Evolutionary conservation across 805 yeast species (phyloP).

Genomic region (Clavispora phyllophila): DNA sequence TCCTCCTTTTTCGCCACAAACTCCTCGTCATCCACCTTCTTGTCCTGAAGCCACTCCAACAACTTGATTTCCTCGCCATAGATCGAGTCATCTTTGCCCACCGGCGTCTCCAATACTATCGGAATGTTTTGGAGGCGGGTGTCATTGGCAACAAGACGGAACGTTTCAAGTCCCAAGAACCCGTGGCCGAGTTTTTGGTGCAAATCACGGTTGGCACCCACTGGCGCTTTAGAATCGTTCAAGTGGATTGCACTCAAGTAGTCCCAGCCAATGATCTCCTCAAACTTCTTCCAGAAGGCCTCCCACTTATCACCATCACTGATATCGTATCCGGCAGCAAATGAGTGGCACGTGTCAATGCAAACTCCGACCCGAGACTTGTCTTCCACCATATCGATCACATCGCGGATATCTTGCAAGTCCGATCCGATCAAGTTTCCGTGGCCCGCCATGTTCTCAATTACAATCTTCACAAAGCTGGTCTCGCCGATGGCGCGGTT

Average conservation of each 20-base stretch:
- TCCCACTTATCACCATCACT: slow-evolving; percentile 52
- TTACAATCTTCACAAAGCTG: slow-evolving; percentile 72
- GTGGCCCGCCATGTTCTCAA: slow-evolving; percentile 98
- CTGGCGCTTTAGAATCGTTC: slow-evolving; percentile 93
- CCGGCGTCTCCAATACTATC: slow-evolving; percentile 84
- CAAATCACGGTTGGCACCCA: slow-evolving; percentile 83
- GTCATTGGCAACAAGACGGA: slow-evolving; percentile 71
- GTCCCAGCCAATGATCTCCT: slow-evolving; percentile 64
- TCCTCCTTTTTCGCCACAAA: slow-evolving; percentile 42
- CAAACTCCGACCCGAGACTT: slow-evolving; percentile 91
- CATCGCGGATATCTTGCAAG: slow-evolving; percentile 67
- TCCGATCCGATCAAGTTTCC: slow-evolving; percentile 84
- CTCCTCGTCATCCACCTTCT: slow-evolving; percentile 48
- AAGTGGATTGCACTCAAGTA: slow-evolving; percentile 79
- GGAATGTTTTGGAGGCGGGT: slow-evolving; percentile 62
- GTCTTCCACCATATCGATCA: slow-evolving; percentile 74
- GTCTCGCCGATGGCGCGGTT: slow-evolving; percentile 76
- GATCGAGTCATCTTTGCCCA: slow-evolving; percentile 53
- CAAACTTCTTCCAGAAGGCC: slow-evolving; percentile 74
- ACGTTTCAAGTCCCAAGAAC: slow-evolving; percentile 80
- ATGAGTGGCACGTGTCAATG: slow-evolving; percentile 92
- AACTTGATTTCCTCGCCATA: slow-evolving; percentile 81
- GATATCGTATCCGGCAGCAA: slow-evolving; percentile 94
- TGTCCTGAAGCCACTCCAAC: slow-evolving; percentile 75
- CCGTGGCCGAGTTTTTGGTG: slow-evolving; percentile 91